Percentiles rank a stretch among this genome's conserved stretches.
Evolutionary conservation across 768 basidiomycete genomes (phyloP).

Genomic region (Suillus placidus): DNA sequence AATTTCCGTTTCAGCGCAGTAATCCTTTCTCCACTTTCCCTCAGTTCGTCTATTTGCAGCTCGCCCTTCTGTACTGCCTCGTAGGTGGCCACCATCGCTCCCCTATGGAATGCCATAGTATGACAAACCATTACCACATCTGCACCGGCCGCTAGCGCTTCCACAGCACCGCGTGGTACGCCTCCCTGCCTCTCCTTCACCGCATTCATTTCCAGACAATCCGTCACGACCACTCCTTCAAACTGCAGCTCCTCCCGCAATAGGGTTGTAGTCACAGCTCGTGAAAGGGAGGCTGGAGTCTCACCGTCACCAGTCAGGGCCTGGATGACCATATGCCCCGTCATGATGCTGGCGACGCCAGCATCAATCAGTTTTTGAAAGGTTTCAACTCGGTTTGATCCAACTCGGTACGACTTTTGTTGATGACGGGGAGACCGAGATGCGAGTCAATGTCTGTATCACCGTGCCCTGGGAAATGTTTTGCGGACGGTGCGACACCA

Average conservation of each 20-base stretch:
- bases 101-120: constrained; percentile 52
- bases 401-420: constrained; percentile 48
- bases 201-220: constrained; percentile 80
- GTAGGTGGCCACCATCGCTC: constrained; percentile 55
- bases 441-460: constrained; percentile 76
- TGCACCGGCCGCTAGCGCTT: constrained; percentile 61
- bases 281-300: constrained; percentile 62
- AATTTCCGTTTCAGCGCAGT: constrained; percentile 52
- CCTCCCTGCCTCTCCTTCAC: constrained; percentile 47
- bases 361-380: constrained; percentile 49
- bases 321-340: constrained; percentile 74
- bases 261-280: constrained; percentile 51
- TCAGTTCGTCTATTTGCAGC: constrained; percentile 42
- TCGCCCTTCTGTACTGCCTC: constrained; percentile 49
- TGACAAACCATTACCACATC: constrained; percentile 81
- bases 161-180: constrained; percentile 55
- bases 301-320: constrained; percentile 50
- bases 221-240: constrained; percentile 66
- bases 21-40: constrained; percentile 49
- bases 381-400: constrained; percentile 56
- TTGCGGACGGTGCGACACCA: constrained; percentile 61
- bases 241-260: constrained; percentile 55
- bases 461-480: constrained; percentile 78
- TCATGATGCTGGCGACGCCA: constrained; percentile 63
- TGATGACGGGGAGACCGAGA: constrained; percentile 62